Evolutionary conservation across 2,329 filamentous ascomycete species (phyloP).

Genomic region (Fusarium sp.): DNA sequence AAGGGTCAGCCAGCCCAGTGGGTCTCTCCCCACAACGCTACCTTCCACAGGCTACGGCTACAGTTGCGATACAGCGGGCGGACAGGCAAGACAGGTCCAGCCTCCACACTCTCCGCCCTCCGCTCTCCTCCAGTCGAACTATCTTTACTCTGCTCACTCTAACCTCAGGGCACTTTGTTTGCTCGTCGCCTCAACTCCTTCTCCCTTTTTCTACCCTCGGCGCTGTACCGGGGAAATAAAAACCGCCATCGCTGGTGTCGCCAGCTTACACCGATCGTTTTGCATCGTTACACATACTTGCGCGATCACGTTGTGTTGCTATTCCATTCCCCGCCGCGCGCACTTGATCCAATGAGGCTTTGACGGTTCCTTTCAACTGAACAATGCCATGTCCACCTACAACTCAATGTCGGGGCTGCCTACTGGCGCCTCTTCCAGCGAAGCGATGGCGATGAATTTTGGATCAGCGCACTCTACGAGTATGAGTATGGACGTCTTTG

Average conservation of each 20-base stretch:
- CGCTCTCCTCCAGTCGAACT: constrained; percentile 26
- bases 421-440: constrained; percentile 56
- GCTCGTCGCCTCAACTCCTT: constrained; percentile 16
- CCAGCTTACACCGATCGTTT: constrained; percentile 2
- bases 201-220: constrained; percentile 10
- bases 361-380: constrained; percentile 48
- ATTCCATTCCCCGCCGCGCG: constrained; percentile 35
- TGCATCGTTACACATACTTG: constrained; percentile 27
- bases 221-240: constrained; percentile 10
- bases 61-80: constrained; percentile 10
- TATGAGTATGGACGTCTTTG: constrained; percentile 63
- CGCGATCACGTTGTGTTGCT: constrained; percentile 35
- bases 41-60: constrained; percentile 13
- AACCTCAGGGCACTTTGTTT: constrained; percentile 21
- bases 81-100: constrained; percentile 2
- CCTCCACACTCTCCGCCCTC: constrained; percentile 36
- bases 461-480: constrained; percentile 48
- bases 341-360: constrained; percentile 43
- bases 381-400: constrained; percentile 68
- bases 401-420: constrained; percentile 66
- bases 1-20: constrained; percentile 29
- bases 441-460: constrained; percentile 60
- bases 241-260: constrained; percentile 12
- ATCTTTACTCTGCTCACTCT: constrained; percentile 17
- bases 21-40: constrained; percentile 32